A percentile compares a stretch with the other conserved stretches of the same genome.
Conservation (phyloP, 176 grass and related monocot genomes). For the Leersia perrieri region DNA sequence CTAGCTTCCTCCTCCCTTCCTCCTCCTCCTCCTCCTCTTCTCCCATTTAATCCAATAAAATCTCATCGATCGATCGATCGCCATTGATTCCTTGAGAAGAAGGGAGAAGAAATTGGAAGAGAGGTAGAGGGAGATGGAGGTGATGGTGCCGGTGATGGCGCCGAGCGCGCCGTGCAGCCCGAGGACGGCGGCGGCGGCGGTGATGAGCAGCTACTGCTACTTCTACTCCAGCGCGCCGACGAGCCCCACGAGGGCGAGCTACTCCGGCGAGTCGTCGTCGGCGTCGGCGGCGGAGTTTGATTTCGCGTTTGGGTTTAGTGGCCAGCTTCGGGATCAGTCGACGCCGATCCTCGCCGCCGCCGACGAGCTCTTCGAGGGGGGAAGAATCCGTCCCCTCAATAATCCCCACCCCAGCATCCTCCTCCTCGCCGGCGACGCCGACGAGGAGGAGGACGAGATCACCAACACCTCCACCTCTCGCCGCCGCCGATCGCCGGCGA, state of each 20-base stretch:
- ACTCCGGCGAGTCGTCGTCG: background rate
- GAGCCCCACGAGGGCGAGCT: constrained; percentile 62
- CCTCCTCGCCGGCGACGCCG: no score
- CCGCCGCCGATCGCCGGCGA: constrained; percentile 1
- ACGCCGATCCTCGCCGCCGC: constrained; percentile 58
- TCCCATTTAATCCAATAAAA: background rate
- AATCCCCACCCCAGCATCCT: constrained; percentile 23
- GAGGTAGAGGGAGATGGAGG: constrained; percentile 46
- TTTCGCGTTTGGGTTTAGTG: constrained; percentile 60
- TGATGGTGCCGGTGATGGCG: constrained; percentile 60
- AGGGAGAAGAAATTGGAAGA: constrained; percentile 15
- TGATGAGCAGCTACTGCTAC: constrained; percentile 44
- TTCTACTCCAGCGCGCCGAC: constrained; percentile 78
- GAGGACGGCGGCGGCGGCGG: constrained; percentile 34
- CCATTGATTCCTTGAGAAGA: no score
- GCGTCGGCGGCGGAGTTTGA: constrained; percentile 27
- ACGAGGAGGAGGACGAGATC: background rate
- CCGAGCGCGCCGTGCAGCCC: constrained; percentile 70
- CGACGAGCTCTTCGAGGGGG: constrained; percentile 99
- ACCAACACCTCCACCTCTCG: background rate
- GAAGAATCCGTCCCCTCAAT: constrained; percentile 76
- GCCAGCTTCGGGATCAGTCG: constrained; percentile 36
- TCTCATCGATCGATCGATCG: no score
- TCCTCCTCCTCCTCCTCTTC: background rate
- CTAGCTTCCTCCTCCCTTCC: constrained; percentile 67